phyloP scores from a whole-genome alignment of 2,329 filamentous ascomycete species.

The Ophiostoma triangulosporum region DNA sequence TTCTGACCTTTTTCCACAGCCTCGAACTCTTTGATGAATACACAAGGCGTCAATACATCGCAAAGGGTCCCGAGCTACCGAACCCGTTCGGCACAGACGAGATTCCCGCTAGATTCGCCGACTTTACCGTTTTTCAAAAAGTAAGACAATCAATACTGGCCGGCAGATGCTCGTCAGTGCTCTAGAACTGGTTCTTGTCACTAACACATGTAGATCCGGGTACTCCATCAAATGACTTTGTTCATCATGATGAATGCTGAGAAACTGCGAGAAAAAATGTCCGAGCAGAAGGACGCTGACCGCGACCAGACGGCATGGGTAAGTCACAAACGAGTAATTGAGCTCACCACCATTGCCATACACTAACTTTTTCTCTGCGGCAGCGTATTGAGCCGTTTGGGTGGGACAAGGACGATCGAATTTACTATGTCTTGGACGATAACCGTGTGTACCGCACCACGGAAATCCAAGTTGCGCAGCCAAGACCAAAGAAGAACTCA shows the following conservation, averaged over 20 bases:
- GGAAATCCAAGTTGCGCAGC: slow-evolving; percentile 51
- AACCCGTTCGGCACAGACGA: slow-evolving; percentile 82
- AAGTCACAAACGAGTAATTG: slow-evolving; percentile 20
- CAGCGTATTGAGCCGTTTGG: slow-evolving; percentile 70
- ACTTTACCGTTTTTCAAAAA: slow-evolving; percentile 74
- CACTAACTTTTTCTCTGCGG: background rate
- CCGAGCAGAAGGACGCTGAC: slow-evolving; percentile 65
- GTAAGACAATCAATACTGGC: slow-evolving; percentile 24
- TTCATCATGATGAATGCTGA: slow-evolving; percentile 85
- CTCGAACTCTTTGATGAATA: slow-evolving; percentile 88
- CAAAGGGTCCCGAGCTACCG: slow-evolving; percentile 55
- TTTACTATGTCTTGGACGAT: slow-evolving; percentile 85
- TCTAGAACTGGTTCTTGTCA: too few relatives aligned
- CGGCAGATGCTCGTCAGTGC: background rate
- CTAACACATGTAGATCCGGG: slow-evolving; percentile 39
- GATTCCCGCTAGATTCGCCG: slow-evolving; percentile 56
- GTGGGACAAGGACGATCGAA: slow-evolving; percentile 76
- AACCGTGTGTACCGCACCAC: slow-evolving; percentile 82
- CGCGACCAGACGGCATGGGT: slow-evolving; percentile 85
- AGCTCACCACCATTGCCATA: background rate
- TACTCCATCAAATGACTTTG: slow-evolving; percentile 78
- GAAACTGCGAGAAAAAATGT: slow-evolving; percentile 73
- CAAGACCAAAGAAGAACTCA: slow-evolving; percentile 49
- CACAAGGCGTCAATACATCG: slow-evolving; percentile 71
- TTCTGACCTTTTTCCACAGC: slow-evolving; percentile 29